Conservation (phyloP, 2,329 filamentous ascomycete species). For the Geosmithia morbida region DNA sequence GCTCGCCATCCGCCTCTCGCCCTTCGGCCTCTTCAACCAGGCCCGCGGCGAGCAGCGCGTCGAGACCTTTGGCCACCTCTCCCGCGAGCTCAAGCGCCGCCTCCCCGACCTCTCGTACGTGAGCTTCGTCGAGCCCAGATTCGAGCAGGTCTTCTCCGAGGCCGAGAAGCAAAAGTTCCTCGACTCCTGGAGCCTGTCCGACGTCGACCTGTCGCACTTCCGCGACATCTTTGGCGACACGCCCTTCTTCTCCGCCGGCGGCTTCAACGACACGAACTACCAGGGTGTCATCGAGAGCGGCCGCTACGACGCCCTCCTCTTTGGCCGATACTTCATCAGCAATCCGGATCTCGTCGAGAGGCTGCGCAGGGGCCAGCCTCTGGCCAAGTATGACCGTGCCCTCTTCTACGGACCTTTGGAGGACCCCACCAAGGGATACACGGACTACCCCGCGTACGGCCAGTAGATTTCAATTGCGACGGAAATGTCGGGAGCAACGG, state of each 20-base stretch:
- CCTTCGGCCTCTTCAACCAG: slow-evolving; percentile 37
- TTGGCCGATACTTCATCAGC: slow-evolving; percentile 14
- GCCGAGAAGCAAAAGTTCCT: slow-evolving; percentile 34
- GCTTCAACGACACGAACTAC: slow-evolving; percentile 34
- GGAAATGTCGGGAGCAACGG: not conserved
- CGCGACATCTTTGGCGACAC: slow-evolving; percentile 34
- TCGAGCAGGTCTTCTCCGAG: slow-evolving; percentile 34
- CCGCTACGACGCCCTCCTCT: slow-evolving; percentile 28
- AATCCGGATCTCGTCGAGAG: slow-evolving; percentile 16
- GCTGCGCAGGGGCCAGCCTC: slow-evolving; percentile 9
- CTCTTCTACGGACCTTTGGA: slow-evolving; percentile 13
- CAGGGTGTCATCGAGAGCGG: slow-evolving; percentile 28
- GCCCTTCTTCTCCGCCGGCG: slow-evolving; percentile 40
- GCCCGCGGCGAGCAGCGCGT: slow-evolving; percentile 31
- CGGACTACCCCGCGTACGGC: slow-evolving; percentile 15
- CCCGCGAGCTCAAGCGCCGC: slow-evolving; percentile 27
- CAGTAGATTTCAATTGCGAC: not conserved
- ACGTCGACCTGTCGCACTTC: slow-evolving; percentile 30
- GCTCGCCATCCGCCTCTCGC: slow-evolving; percentile 27
- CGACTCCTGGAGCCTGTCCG: slow-evolving; percentile 26
- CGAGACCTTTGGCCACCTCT: slow-evolving; percentile 37
- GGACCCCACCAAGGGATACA: slow-evolving; percentile 17
- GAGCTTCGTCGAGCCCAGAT: slow-evolving; percentile 39
- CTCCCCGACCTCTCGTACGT: slow-evolving; percentile 34
- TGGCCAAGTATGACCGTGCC: slow-evolving; percentile 12